Evolutionary conservation across 2,329 filamentous ascomycete species (phyloP).

Genomic region (Aspergillus puulaauensis): DNA sequence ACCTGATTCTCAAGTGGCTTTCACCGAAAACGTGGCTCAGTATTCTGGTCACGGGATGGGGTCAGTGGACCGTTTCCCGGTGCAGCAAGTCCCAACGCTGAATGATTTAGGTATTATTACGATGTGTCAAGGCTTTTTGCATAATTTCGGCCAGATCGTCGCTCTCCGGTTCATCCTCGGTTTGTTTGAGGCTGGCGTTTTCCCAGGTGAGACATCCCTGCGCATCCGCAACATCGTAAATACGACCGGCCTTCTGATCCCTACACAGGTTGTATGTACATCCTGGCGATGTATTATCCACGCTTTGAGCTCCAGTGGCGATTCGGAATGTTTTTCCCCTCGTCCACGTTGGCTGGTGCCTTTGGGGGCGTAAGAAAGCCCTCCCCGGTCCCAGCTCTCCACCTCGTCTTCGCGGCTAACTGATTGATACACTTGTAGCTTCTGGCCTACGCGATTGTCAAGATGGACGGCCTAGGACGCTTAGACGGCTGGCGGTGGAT

Average conservation of each 20-base stretch:
- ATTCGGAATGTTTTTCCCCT: neutral
- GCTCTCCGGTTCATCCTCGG: slow-evolving; percentile 42
- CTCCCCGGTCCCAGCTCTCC: neutral
- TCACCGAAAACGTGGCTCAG: neutral
- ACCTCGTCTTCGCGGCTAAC: neutral
- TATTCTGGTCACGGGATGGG: neutral
- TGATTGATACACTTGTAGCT: neutral
- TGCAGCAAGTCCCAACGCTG: neutral
- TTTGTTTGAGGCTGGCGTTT: slow-evolving; percentile 34
- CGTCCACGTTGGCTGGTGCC: neutral
- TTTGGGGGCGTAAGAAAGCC: neutral
- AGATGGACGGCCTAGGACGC: slow-evolving; percentile 1
- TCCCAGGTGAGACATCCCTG: slow-evolving; percentile 9
- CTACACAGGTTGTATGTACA: neutral
- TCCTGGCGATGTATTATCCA: neutral
- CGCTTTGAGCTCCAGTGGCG: neutral
- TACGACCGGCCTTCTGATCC: neutral
- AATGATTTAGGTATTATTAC: neutral
- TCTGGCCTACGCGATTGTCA: neutral
- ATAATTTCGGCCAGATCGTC: slow-evolving; percentile 24
- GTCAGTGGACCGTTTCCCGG: neutral
- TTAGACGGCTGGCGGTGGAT: slow-evolving; percentile 7
- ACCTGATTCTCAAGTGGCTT: neutral
- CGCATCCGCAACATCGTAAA: neutral
- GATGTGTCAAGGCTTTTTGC: neutral